Base-by-base conservation (phyloP, 2,329 filamentous ascomycete genomes). In the Podosphaera aphanis region DNA sequence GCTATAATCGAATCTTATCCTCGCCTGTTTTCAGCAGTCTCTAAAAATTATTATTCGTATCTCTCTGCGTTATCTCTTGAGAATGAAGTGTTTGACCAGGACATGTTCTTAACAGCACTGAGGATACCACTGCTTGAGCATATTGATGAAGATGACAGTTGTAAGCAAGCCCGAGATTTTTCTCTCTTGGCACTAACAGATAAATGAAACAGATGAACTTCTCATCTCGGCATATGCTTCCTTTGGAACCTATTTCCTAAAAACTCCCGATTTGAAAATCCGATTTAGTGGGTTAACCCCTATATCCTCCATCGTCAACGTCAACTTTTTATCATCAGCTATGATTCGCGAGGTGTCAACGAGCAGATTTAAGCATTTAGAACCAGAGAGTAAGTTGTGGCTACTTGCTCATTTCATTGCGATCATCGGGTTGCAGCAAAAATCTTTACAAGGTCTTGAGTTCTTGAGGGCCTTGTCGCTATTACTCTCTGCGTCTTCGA, bases 351-450 rank as follows among this genome's bases (percentile, higher is more conserved):
- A 53, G 27, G 55, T 53, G 20, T 49, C 53, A 27, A 49, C 47
- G 7, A 50, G 49, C 49, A 43, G 53, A 35, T 50, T 49, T 23
- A 44, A 51, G 25, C 47, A 51, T 18, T 49, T 56, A 18, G 38
- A 49, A 8, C 25, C 51, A 31, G 57, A 53, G 36, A 60, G 62
- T 8, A 67, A 74, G 33, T 59, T 83, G 35, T 78, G 76, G 67
- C 66, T 82, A 23, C 62, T 84, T 23, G 70, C 79, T 13, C 74
- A 81, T 53, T 78, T 79, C 50, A 69, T 82, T 49, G 68, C 71
- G 44, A 59, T 79, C 11, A 67, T 69, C 44, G 63, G 64, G 46
- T 60, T 59, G 8, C 61, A 60, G 40, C 52, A 53, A 13, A 56
- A 59, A 23, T 54, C 57, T 8, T 56, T 55, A 2, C 58, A 63